These are phyloP conservation scores for Lipomyces spencermartinsiae DNA, from an alignment of 805 yeast species.

Conservation along the genomic window DNA sequence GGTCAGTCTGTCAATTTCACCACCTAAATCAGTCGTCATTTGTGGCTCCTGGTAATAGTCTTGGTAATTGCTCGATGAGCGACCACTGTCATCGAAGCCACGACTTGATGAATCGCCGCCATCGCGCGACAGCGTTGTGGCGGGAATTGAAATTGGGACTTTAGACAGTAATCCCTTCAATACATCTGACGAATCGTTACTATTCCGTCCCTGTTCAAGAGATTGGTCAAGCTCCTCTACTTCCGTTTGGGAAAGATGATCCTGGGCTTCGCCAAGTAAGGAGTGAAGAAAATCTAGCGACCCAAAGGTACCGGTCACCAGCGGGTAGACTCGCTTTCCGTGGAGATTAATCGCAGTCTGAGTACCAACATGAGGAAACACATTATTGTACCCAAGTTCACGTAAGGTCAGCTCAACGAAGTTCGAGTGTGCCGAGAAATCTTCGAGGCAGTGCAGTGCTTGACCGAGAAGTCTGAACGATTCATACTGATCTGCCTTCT, in stretches of 20 bases:
- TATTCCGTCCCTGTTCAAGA: slow-evolving; percentile 20
- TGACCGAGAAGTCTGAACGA: slow-evolving; percentile 40
- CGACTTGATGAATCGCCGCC: slow-evolving; percentile 6
- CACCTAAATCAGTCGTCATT: slow-evolving; percentile 9
- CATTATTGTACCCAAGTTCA: slow-evolving; percentile 37
- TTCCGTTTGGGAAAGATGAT: slow-evolving; percentile 39
- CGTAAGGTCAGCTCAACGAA: slow-evolving; percentile 37
- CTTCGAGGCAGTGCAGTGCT: slow-evolving; percentile 41
- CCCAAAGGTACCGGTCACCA: slow-evolving; percentile 42
- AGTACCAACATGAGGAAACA: slow-evolving; percentile 41
- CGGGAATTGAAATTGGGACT: slow-evolving; percentile 31
- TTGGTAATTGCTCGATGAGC: not conserved
- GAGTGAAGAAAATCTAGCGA: slow-evolving; percentile 41
- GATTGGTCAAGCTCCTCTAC: slow-evolving; percentile 36
- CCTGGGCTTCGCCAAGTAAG: slow-evolving; percentile 40
- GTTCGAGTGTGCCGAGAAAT: slow-evolving; percentile 41
- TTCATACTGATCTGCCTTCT: slow-evolving; percentile 33
- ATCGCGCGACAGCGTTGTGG: slow-evolving; percentile 4
- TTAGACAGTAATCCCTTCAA: slow-evolving; percentile 34
- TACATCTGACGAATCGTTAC: slow-evolving; percentile 15
- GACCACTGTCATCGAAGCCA: not conserved
- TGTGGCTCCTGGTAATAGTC: not conserved
- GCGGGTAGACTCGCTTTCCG: slow-evolving; percentile 39
- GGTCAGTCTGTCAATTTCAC: slow-evolving; percentile 25
- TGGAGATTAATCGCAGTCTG: slow-evolving; percentile 35